Evolutionary conservation across 2,329 filamentous ascomycete species (phyloP).

Genomic region (Podosphaera fusca): DNA sequence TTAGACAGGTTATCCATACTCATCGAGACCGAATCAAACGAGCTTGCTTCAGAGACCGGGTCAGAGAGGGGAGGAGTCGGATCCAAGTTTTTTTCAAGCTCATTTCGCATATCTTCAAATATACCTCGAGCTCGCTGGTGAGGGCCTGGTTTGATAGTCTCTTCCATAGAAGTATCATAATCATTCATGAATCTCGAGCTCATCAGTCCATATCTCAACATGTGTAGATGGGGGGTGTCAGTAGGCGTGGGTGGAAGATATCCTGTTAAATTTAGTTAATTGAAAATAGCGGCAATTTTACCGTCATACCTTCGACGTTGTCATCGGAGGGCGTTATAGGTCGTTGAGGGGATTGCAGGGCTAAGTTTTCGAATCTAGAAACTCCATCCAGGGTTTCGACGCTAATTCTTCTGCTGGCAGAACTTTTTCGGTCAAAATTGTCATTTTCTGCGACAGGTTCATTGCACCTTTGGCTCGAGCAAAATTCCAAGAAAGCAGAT

Average conservation of each 20-base stretch:
- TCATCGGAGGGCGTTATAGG: conserved; percentile 40
- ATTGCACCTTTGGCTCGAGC: conserved; percentile 7
- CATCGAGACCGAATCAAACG: conserved; percentile 25
- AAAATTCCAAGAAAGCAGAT: conserved; percentile 15
- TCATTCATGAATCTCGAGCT: conserved; percentile 32
- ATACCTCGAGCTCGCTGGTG: conserved; percentile 25
- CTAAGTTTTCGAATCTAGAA: conserved; percentile 32
- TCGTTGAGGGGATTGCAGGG: conserved; percentile 21
- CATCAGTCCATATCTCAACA: conserved; percentile 13
- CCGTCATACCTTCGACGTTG: conserved; percentile 30
- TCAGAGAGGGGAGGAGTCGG: conserved; percentile 33
- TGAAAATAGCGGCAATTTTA: neutral
- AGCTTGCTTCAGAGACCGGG: conserved; percentile 21
- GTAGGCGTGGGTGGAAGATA: conserved; percentile 46
- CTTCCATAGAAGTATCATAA: conserved; percentile 43
- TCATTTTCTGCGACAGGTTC: neutral
- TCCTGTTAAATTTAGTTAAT: conserved; percentile 20
- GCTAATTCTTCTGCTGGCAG: conserved; percentile 27
- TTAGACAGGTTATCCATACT: conserved; percentile 33
- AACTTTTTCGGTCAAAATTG: conserved; percentile 13
- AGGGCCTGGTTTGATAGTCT: conserved; percentile 34
- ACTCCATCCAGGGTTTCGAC: conserved; percentile 37
- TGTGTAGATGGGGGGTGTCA: conserved; percentile 33
- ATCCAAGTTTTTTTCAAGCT: conserved; percentile 27
- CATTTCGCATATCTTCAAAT: conserved; percentile 35